Base-by-base conservation (phyloP, 176 grass and related monocot genomes). In the Saccharum officinarum region DNA sequence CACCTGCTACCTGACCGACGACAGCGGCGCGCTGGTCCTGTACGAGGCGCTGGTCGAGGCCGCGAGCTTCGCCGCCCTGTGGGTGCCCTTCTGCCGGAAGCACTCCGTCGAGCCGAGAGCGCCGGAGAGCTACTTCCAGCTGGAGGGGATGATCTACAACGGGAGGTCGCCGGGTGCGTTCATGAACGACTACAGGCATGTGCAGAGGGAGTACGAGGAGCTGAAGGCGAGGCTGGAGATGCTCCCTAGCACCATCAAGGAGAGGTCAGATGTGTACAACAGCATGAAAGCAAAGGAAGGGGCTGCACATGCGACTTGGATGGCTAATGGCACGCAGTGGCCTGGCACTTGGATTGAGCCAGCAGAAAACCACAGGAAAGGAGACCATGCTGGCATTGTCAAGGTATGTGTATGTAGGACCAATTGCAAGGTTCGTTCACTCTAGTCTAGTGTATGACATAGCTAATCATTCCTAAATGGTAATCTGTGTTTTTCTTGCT, bases 71-170 rank as follows among this genome's bases (percentile, higher is more conserved):
- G 83, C 73, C 5, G n/a, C 30, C 2, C 15, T 85, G 5, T 85
- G 83, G 83, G 73, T 69, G 16, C 83, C 83, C 3, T 85, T 85
- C 45, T 85, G 83, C 42, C 41, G 62, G 14, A 85, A 85, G 61
- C 36, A 77, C 6, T 3, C 22, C 61, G 20, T 85, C 20, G 61
- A 77, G 62, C 60, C 72, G 17, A 67, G 83, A 2, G 73, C 71
- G 11, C 83, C 83, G 3, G 73, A 85, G 5, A 77, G 18, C 20
- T 85, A 69, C 20, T 85, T 85, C 17, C n/a, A 57, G 13, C 8
- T 5, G 3, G 33, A 57, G 44, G 61, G 17, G 2, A 47, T 5
- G 8, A 8, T 20, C 59, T n/a, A 17, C 34, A 20, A 9, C 8
- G 73, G 72, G 6, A 69, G 46, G 9, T 46, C 33, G 0, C 9